Conservation (phyloP, 2,329 filamentous ascomycete genomes). For the Penicillium expansum region DNA sequence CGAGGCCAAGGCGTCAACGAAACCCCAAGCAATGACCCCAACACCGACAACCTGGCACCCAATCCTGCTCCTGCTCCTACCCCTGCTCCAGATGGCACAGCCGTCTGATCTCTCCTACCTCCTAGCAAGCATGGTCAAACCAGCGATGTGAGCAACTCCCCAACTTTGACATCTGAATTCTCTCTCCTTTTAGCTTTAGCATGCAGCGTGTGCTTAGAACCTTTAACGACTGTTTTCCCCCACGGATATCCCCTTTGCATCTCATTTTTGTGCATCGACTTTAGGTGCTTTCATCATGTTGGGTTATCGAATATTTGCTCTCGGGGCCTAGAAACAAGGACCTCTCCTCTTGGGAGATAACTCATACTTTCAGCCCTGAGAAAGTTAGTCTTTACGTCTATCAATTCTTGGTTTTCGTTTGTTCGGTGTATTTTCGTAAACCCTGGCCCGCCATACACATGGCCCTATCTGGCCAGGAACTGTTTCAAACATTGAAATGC, state of each 20-base stretch:
- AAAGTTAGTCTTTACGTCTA: not conserved
- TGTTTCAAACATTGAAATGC: not conserved
- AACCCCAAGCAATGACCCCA: conserved; percentile 19
- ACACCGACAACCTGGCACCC: conserved; percentile 10
- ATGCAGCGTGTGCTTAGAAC: conserved; percentile 32
- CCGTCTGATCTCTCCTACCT: conserved; percentile 3
- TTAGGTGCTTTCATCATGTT: conserved; percentile 18
- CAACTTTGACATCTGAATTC: conserved; percentile 5
- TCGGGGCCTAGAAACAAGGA: not conserved
- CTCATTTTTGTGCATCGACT: conserved; percentile 15
- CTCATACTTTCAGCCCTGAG: not conserved
- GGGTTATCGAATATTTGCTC: conserved; percentile 3
- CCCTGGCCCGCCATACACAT: not conserved
- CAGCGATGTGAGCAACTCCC: not conserved
- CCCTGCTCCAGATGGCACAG: conserved; percentile 6
- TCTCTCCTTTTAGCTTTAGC: conserved; percentile 26
- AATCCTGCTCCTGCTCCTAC: conserved; percentile 14
- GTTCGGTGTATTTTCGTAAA: not conserved
- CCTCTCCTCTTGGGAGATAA: not conserved
- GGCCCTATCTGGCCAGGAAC: not conserved
- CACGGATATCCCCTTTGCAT: conserved; percentile 32
- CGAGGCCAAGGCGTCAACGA: conserved; percentile 44
- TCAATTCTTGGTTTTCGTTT: not conserved
- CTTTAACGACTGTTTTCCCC: conserved; percentile 25
- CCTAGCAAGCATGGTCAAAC: not conserved